Base-by-base conservation (phyloP, 2,329 filamentous ascomycete species). In the Alternaria sp. region DNA sequence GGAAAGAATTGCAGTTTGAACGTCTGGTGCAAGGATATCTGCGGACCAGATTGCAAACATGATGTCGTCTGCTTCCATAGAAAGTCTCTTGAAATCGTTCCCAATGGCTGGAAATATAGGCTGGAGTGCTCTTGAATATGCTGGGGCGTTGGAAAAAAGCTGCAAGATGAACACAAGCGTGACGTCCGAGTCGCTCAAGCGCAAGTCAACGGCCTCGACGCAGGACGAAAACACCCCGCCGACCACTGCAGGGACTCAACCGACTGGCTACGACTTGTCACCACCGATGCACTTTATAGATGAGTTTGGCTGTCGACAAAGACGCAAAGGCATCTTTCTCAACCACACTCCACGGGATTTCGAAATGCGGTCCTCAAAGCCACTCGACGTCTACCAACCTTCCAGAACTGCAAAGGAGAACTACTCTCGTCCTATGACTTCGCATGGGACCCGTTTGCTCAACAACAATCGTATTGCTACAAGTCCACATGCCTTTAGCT, bases 71-170 rank as follows among this genome's bases (percentile, higher is more conserved):
- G 56, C 24, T 31, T 69, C 67, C 33, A 71, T 66, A 17, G 64
- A 69, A 56, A 58, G 40, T 24, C 54, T 70, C 31, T 57, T 70
- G 39, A 68, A 71, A 36, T 64, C 59, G 13, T 69, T 70, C 53
- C 66, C 66, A 52, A 76, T 74, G 72, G 73, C 76, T 51, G 74
- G 72, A 14, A 68, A 76, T 60, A 71, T 70, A 48, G 68, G 73
- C 13, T 71, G 74, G 49, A 72, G 69, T 66, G 71, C 72, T 26
- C 65, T 73, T 40, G 71, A 75, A 51, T 76, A 71, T 58, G 72
- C 71, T 9, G 68, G 72, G 29, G 57, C 54, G 49, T 53, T 63
- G 36, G 66, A 63, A 23, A 57, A 46, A 24, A 61, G 45, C 31
- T 56, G 60, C 57, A 63, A 67, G 49, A 63, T 58, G 54, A 61